phyloP scores from a whole-genome alignment of 2,329 filamentous ascomycete species.

The Sporothrix schenckii region DNA sequence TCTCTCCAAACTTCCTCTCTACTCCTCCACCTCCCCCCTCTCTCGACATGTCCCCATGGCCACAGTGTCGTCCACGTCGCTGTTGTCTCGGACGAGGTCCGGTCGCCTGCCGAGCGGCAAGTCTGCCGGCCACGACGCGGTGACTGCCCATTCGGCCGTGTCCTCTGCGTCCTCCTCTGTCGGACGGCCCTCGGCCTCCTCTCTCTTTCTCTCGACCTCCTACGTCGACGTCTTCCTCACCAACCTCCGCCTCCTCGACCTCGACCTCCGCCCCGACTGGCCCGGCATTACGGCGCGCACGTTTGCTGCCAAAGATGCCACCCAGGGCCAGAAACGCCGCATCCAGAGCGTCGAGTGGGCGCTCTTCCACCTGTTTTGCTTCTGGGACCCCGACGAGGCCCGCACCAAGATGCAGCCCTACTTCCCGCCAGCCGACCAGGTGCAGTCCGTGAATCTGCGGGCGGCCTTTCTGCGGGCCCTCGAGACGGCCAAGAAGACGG shows the following conservation, averaged over 20 bases:
- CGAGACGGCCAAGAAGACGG: constrained; percentile 85
- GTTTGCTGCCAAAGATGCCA: constrained; percentile 67
- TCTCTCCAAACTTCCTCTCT: not conserved
- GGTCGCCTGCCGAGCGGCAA: constrained; percentile 37
- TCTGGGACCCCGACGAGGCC: constrained; percentile 80
- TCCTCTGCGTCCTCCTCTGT: not conserved
- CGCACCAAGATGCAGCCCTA: constrained; percentile 80
- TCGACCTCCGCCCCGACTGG: constrained; percentile 78
- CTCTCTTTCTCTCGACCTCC: constrained; percentile 46
- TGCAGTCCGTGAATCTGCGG: constrained; percentile 88
- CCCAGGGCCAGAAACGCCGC: constrained; percentile 77
- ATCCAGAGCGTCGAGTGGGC: constrained; percentile 86
- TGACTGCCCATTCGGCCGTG: constrained; percentile 17
- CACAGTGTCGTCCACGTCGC: constrained; percentile 31
- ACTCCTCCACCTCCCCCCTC: not conserved
- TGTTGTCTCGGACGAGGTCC: constrained; percentile 39
- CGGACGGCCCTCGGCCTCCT: not conserved
- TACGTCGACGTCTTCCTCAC: constrained; percentile 72
- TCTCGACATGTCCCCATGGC: constrained; percentile 31
- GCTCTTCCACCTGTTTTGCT: constrained; percentile 79
- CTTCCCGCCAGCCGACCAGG: constrained; percentile 85
- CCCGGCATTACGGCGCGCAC: constrained; percentile 71
- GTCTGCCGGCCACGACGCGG: not conserved
- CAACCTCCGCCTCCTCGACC: constrained; percentile 79
- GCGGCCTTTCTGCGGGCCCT: constrained; percentile 79